Evolutionary conservation across 345 rosid genomes (phyloP).

Genomic region (Anacardium occidentale): DNA sequence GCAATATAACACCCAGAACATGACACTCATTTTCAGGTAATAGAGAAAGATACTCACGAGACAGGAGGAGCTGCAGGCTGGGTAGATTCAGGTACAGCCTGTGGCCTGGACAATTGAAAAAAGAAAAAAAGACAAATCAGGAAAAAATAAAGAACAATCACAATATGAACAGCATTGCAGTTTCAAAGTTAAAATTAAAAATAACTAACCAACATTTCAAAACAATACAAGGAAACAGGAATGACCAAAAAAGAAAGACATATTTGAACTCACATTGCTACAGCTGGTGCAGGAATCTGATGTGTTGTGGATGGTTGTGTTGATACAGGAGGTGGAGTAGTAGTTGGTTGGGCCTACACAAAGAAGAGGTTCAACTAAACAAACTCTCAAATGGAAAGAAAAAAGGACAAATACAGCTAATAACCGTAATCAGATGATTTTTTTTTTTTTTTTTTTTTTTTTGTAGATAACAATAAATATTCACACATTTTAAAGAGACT

Average conservation of each 20-base stretch:
- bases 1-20: constrained; percentile 3
- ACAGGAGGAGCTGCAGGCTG: constrained; percentile 19
- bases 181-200: not conserved
- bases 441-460: too few species aligned
- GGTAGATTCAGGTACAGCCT: constrained; percentile 25
- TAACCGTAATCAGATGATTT: not conserved
- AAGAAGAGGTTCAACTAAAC: constrained; percentile 1
- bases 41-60: constrained; percentile 24
- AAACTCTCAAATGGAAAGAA: constrained; percentile 2
- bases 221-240: not conserved
- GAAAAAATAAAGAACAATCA: not conserved
- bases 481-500: not conserved
- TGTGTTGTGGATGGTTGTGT: constrained; percentile 36
- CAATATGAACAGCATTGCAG: not conserved
- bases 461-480: not conserved
- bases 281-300: constrained; percentile 44
- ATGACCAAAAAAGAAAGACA: not conserved
- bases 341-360: constrained; percentile 54
- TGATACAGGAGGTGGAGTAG: constrained; percentile 34
- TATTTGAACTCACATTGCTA: constrained; percentile 41
- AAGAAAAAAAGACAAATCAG: not conserved
- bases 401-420: not conserved
- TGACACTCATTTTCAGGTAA: not conserved
- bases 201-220: not conserved
- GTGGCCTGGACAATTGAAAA: constrained; percentile 22